Percentiles rank a stretch among this genome's conserved stretches.
phyloP scores from a whole-genome alignment of 75 land plant species.

The Sequoia sempervirens region DNA sequence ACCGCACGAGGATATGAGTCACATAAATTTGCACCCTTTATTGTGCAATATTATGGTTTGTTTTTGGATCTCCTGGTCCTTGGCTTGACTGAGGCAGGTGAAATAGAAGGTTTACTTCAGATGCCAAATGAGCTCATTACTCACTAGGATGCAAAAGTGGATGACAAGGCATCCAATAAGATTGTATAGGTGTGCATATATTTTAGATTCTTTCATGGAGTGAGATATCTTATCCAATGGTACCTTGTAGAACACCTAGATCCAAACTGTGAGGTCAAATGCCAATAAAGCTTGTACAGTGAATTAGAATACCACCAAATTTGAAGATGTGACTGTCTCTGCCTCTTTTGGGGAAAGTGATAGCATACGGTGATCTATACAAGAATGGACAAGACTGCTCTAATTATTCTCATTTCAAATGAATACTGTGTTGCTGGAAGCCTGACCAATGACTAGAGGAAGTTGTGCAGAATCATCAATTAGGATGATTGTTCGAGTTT shows the following conservation, averaged over 20 bases:
- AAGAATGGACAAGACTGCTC: neutral
- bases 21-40: constrained; percentile 99
- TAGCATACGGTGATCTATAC: no score
- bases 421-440: no score
- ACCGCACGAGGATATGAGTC: constrained; percentile 81
- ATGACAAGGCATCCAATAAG: no score
- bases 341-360: neutral
- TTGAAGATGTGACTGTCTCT: neutral
- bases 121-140: constrained; percentile 98
- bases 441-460: no score
- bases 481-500: no score
- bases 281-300: neutral
- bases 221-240: no score
- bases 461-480: no score
- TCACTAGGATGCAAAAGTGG: constrained; percentile 80
- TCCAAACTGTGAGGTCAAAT: constrained; percentile 20
- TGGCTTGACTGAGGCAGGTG: constrained; percentile 92
- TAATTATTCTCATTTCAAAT: no score
- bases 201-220: constrained; percentile 17
- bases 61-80: constrained; percentile 87
- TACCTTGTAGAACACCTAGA: no score
- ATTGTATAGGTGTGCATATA: constrained; percentile 86
- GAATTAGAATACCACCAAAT: neutral
- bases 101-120: constrained; percentile 96
- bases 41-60: constrained; percentile 95